Base-by-base conservation (phyloP, 495 filamentous ascomycete species). In the Penicillium chermesinum region DNA sequence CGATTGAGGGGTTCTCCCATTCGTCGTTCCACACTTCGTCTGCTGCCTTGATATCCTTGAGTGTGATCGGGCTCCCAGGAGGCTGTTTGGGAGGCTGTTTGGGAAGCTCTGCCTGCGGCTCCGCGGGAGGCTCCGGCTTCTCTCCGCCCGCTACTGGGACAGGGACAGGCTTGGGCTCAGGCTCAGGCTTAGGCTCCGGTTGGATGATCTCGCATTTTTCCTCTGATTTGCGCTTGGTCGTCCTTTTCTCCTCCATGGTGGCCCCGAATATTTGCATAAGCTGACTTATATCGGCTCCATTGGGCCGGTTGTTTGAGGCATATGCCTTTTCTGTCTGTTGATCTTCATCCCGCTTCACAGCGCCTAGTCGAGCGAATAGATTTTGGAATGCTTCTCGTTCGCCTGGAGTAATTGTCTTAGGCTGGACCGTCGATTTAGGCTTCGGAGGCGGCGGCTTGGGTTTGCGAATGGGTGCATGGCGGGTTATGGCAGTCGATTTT, bases 341-440 rank as follows among this genome's bases (percentile, higher is more conserved):
- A n/a, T 37, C 46, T 38, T 22, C 20, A 5, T 48, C 12, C 17
- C 17, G 10, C 3, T 21, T 13, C n/a, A 21, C 6, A 20, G 22
- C 10, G 2, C 33, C 25, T 14, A 15, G 18, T 7, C 38, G 7
- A n/a, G 18, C 18, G 19, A 41, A 3, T 0, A 43, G 15, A 2
- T n/a, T 22, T 15, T 22, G 15, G 4, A 43, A 43, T 5, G 38
- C 46, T 15, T 51, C 44, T 33, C 52, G 64, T 46, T 67, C 64
- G 13, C 37, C 18, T 18, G 16, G 35, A 17, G 64, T 67, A 51
- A 67, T 58, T 2, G 48, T 44, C 9, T 48, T 15, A n/a, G n/a
- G n/a, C n/a, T n/a, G n/a, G n/a, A n/a, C n/a, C n/a, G n/a, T n/a
- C n/a, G 25, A 10, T 3, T 33, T 47, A 41, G 14, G 30, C 4